Percentiles rank a stretch among this genome's conserved stretches.
Conservation (phyloP, 176 grass and related monocot species). For the Otatea glauca region DNA sequence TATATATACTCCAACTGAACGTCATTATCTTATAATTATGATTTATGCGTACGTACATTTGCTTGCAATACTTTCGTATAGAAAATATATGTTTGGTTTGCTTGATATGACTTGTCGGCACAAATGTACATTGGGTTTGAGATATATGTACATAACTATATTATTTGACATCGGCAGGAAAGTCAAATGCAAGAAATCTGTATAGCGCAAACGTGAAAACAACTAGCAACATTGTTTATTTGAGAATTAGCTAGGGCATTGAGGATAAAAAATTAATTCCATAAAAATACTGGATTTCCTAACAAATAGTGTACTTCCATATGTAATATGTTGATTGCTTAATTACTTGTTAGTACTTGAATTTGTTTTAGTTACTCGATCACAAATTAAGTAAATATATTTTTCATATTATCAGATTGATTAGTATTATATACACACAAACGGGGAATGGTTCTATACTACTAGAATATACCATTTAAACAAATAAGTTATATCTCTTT, state of each 20-base stretch:
- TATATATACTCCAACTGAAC: neutral
- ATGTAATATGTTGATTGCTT: neutral
- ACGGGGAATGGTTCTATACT: too few relatives aligned
- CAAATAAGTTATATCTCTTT: too few relatives aligned
- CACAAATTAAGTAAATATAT: neutral
- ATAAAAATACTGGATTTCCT: neutral
- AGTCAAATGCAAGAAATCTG: neutral
- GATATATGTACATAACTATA: neutral
- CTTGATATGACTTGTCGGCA: neutral
- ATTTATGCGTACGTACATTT: neutral
- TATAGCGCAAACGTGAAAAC: neutral
- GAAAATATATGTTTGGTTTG: neutral
- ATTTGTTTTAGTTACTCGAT: neutral
- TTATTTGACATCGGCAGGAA: neutral
- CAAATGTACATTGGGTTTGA: neutral
- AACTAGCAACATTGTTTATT: neutral
- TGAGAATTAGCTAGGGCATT: too few relatives aligned
- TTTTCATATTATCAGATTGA: neutral
- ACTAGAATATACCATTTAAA: too few relatives aligned
- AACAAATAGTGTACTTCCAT: neutral
- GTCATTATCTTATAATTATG: neutral
- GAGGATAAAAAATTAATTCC: neutral
- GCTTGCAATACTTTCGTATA: neutral
- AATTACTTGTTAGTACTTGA: neutral
- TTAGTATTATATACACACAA: too few relatives aligned